These are phyloP conservation scores for Cardamine chenopodiifolia DNA, from an alignment of 345 rosid species.

Conservation along the genomic window DNA sequence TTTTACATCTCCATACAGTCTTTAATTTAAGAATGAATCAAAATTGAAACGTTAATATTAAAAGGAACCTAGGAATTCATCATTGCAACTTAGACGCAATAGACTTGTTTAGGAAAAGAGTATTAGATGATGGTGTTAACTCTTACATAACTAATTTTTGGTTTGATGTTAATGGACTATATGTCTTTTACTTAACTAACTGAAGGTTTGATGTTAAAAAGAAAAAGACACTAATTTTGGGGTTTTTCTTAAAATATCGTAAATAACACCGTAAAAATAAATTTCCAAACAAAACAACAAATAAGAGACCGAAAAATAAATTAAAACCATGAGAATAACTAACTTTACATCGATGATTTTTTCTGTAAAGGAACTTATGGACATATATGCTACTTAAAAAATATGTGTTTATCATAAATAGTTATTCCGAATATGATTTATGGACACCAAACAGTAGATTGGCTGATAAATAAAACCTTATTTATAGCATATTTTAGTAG, in stretches of 20 bases:
- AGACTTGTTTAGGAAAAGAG: slow-evolving; percentile 6
- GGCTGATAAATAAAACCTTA: too few species aligned
- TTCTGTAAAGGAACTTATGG: too few species aligned
- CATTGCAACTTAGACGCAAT: slow-evolving; percentile 22
- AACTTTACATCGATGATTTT: background rate
- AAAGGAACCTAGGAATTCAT: background rate
- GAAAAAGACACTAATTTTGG: too few species aligned
- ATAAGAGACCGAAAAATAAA: too few species aligned
- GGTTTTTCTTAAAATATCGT: too few species aligned
- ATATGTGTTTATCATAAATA: too few species aligned
- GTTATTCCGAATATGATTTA: too few species aligned
- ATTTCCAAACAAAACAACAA: too few species aligned
- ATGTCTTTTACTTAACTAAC: too few species aligned
- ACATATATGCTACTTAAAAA: too few species aligned
- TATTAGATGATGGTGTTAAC: slow-evolving; percentile 12
- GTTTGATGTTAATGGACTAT: background rate
- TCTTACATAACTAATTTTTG: background rate
- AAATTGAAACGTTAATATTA: background rate
- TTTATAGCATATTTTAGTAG: too few species aligned
- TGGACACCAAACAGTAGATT: too few species aligned
- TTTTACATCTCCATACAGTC: background rate
- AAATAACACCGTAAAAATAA: background rate
- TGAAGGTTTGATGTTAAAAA: background rate
- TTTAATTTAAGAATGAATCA: background rate
- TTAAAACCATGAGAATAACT: background rate